Evolutionary conservation across 1,284 basidiomycete species (phyloP).

Genomic region (Cryptococcus floricola): DNA sequence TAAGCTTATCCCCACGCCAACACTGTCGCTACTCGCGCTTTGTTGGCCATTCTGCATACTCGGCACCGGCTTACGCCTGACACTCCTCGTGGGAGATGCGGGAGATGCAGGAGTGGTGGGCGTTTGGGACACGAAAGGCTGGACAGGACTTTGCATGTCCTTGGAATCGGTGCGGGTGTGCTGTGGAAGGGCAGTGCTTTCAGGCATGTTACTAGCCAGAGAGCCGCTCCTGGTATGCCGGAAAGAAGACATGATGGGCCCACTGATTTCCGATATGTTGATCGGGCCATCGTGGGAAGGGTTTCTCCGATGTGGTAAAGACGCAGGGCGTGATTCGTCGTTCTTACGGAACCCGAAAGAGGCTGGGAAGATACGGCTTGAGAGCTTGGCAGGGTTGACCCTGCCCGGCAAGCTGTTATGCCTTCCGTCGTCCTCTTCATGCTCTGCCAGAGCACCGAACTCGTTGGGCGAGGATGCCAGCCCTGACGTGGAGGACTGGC

Average conservation of each 20-base stretch:
- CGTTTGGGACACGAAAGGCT: neutral
- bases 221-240: constrained; percentile 2
- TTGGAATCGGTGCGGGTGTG: neutral
- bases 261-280: constrained; percentile 3
- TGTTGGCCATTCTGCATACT: neutral
- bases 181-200: neutral
- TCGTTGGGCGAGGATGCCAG: constrained; percentile 4
- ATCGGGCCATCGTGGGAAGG: constrained; percentile 11
- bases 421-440: neutral
- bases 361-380: constrained; percentile 7
- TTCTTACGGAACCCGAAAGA: constrained; percentile 11
- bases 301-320: neutral
- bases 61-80: constrained; percentile 35
- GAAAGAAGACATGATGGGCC: constrained; percentile 6
- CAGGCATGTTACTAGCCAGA: neutral
- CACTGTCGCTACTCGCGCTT: neutral
- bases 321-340: constrained; percentile 1
- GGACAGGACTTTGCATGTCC: neutral
- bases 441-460: constrained; percentile 6
- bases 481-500: neutral
- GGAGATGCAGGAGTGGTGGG: neutral
- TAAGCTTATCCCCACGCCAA: constrained; percentile 3
- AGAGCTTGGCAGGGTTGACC: constrained; percentile 2
- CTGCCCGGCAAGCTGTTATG: constrained; percentile 3
- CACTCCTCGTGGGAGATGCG: constrained; percentile 3